A percentile compares a stretch with the other conserved stretches of the same genome.
Evolutionary conservation across 805 yeast species (phyloP).

Genomic region (Barnettozyma pratensis): DNA sequence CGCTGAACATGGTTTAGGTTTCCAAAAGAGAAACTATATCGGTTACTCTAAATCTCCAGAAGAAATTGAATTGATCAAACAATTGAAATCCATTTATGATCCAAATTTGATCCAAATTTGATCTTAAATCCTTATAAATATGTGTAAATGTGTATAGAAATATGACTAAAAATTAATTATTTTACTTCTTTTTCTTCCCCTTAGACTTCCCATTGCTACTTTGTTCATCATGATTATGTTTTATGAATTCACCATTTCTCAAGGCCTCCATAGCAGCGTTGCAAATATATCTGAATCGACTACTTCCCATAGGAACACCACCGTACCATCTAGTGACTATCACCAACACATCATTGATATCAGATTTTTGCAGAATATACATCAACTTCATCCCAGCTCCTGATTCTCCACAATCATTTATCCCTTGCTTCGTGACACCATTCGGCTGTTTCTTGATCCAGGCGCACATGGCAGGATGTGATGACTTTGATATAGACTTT

Average conservation of each 20-base stretch:
- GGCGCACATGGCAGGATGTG: slow-evolving; percentile 72
- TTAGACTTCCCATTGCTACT: not conserved
- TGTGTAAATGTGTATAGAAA: slow-evolving; percentile 1
- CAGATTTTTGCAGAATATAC: slow-evolving; percentile 45
- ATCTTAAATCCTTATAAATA: slow-evolving; percentile 95
- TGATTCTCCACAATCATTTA: slow-evolving; percentile 65
- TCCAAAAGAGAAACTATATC: slow-evolving; percentile 89
- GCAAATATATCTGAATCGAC: slow-evolving; percentile 64
- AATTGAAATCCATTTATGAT: slow-evolving; percentile 76
- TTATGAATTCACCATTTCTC: not conserved
- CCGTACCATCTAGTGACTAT: slow-evolving; percentile 83
- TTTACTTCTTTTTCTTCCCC: not conserved
- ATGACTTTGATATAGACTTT: slow-evolving; percentile 48
- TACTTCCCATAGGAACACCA: slow-evolving; percentile 68
- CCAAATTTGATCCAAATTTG: slow-evolving; percentile 90
- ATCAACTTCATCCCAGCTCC: slow-evolving; percentile 65
- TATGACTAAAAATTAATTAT: too few relatives aligned
- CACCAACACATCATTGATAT: slow-evolving; percentile 49
- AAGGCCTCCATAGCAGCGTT: slow-evolving; percentile 47
- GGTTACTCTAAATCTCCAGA: slow-evolving; percentile 73
- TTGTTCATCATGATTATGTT: not conserved
- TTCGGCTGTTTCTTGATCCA: slow-evolving; percentile 48
- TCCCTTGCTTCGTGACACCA: slow-evolving; percentile 45
- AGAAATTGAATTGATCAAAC: slow-evolving; percentile 68
- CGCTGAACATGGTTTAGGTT: slow-evolving; percentile 97